Base-by-base conservation (phyloP, 768 basidiomycete genomes). In the Hemileccinum rubropunctum region DNA sequence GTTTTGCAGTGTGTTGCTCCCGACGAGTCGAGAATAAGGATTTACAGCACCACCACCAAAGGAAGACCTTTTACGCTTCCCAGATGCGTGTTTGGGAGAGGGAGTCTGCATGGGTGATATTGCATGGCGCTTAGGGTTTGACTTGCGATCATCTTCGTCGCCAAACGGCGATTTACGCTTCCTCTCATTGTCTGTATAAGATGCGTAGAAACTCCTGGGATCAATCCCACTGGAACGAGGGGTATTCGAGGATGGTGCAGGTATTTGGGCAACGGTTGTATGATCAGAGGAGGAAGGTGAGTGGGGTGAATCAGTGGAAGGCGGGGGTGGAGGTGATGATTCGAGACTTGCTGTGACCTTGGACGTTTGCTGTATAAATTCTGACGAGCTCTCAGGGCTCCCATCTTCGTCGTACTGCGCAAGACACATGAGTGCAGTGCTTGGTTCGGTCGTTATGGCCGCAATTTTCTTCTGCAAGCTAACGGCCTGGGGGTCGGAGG, bases 401-500 rank as follows among this genome's bases (percentile, higher is more conserved):
- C 71, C 71, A 27, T 76, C 75, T n/a, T 76, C 73, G 17, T 58
- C 60, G 49, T 78, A 79, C 54, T 70, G 69, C 1, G 67, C 53
- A 23, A 78, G 71, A 43, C 71, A 70, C 47, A 57, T 51, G 12
- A 76, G 63, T 33, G 74, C 73, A 17, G 64, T 64, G 46, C 61
- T 67, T 26, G 70, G 61, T 50, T 47, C 53, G 30, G 56, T 48
- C 30, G 62, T 54, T 18, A 67, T 60, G 20, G 75, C 74, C 14
- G 72, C 71, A 33, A 83, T 84, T 64, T 78, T 84, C 62, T 69
- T 76, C 65, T 79, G 78, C 45, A 84, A 58, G 18, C 64, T 54
- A 33, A 68, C 66, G 9, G 82, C 79, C 63, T 83, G 82, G 8
- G 82, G 83, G 49, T 85, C 82, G 33, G 54, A 46, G 1, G 10